Percentiles rank a stretch among this genome's conserved stretches.
phyloP scores from a whole-genome alignment of 1,284 basidiomycete genomes.

The Mycena sp. region DNA sequence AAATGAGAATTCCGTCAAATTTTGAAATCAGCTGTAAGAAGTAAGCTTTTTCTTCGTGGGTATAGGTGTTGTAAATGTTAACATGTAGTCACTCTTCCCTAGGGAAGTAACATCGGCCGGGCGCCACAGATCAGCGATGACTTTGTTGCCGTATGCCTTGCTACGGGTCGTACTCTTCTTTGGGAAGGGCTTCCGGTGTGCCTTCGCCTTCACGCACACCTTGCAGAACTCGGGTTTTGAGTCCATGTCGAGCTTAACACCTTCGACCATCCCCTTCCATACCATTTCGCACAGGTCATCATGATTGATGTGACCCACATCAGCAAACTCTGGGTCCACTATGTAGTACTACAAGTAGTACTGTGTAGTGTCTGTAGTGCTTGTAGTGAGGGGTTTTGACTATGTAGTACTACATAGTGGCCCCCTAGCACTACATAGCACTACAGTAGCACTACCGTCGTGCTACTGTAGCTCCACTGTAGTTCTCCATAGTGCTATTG shows the following conservation, averaged over 20 bases:
- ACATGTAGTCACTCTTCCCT: neutral
- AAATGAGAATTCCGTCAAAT: no score
- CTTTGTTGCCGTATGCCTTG: constrained; percentile 5
- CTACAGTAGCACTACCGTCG: no score
- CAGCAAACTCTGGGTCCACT: no score
- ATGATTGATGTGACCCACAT: constrained; percentile 12
- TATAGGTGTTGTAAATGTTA: neutral
- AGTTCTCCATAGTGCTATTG: no score
- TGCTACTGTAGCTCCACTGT: no score
- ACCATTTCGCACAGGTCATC: constrained; percentile 10
- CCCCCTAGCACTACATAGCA: no score
- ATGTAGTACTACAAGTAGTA: no score
- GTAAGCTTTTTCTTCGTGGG: constrained; percentile 16
- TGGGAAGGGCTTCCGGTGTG: neutral
- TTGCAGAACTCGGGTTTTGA: constrained; percentile 1
- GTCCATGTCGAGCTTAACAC: constrained; percentile 12
- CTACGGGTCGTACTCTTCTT: neutral
- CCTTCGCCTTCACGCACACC: neutral
- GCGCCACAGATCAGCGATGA: constrained; percentile 3
- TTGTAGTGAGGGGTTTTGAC: no score
- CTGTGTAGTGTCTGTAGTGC: no score
- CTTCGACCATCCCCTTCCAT: constrained; percentile 4
- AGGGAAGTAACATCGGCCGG: neutral
- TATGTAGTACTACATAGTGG: no score
- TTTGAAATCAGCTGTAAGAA: no score